phyloP scores from a whole-genome alignment of 1,284 basidiomycete genomes.

The Ceratobasidium sp. region DNA sequence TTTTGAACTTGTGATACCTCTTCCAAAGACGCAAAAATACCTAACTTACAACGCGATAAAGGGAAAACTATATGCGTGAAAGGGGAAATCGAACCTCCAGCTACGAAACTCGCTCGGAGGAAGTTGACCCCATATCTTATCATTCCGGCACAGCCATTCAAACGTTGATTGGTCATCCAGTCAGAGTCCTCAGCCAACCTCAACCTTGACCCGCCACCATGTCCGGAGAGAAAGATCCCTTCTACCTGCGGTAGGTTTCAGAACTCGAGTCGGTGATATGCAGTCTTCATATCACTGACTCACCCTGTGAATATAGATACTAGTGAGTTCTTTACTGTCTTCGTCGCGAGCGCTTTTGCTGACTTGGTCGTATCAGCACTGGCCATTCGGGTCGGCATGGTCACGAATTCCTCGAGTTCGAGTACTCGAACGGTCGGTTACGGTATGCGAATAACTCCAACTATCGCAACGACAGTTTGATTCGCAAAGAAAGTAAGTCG shows the following conservation, averaged over 20 bases:
- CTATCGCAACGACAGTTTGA: conserved; percentile 96
- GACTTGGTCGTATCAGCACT: conserved; percentile 66
- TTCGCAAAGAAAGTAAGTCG: conserved; percentile 94
- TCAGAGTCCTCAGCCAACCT: background rate
- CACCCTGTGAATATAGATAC: conserved; percentile 66
- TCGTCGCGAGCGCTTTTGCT: background rate
- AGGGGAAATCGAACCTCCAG: conserved; percentile 45
- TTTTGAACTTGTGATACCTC: too few relatives aligned
- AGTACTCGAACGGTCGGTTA: conserved; percentile 94
- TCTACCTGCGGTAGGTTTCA: conserved; percentile 79
- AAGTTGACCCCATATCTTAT: too few relatives aligned
- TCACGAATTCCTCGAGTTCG: conserved; percentile 98
- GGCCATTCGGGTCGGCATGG: conserved; percentile 96
- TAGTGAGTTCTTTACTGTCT: conserved; percentile 67
- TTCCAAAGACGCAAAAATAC: background rate
- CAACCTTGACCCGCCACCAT: conserved; percentile 36
- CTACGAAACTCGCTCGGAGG: too few relatives aligned
- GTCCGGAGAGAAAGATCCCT: conserved; percentile 65
- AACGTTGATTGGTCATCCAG: conserved; percentile 5
- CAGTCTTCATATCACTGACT: conserved; percentile 39
- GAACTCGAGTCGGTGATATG: conserved; percentile 14
- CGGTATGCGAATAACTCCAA: conserved; percentile 99
- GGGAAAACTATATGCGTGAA: conserved; percentile 42
- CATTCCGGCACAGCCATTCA: too few relatives aligned
- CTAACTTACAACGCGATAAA: too few relatives aligned